Conservation (phyloP, 345 rosid genomes). For the Bruguiera gymnorhiza region DNA sequence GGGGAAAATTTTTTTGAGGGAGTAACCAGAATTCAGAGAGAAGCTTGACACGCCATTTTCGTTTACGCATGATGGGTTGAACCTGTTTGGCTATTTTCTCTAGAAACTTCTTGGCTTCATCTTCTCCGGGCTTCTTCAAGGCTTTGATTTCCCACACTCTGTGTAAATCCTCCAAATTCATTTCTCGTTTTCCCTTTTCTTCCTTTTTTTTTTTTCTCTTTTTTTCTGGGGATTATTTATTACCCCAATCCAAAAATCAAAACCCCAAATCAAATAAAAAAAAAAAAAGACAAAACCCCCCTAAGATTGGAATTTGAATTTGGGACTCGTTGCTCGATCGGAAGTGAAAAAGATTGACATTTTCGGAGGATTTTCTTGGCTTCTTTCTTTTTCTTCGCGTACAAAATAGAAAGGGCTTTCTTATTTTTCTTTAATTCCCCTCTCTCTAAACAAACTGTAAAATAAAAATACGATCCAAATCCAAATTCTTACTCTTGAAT, state of each 20-base stretch:
- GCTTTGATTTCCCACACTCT: constrained; percentile 75
- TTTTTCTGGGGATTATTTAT: not conserved
- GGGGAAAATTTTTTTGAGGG: not conserved
- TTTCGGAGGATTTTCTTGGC: not conserved
- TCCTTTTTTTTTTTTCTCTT: not conserved
- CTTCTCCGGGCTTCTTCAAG: constrained; percentile 60
- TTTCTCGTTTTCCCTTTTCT: not conserved
- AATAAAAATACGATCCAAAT: not conserved
- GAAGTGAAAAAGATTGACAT: not conserved
- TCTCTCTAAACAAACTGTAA: too few relatives aligned
- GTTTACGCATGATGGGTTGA: constrained; percentile 57
- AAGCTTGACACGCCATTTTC: constrained; percentile 53
- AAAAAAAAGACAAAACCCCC: not conserved
- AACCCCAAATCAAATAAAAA: not conserved
- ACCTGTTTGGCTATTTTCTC: constrained; percentile 65
- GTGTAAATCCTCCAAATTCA: constrained; percentile 46
- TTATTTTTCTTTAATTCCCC: not conserved
- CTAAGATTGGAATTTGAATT: not conserved
- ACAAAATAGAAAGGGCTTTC: not conserved
- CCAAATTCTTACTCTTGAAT: too few relatives aligned
- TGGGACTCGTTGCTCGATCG: not conserved
- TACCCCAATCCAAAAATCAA: not conserved
- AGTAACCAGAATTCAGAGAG: constrained; percentile 44
- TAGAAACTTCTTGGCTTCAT: constrained; percentile 60
- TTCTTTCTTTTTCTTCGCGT: not conserved